Evolutionary conservation across 192 early-diverging fungal species (phyloP).

Genomic region (Linnemannia exigua): DNA sequence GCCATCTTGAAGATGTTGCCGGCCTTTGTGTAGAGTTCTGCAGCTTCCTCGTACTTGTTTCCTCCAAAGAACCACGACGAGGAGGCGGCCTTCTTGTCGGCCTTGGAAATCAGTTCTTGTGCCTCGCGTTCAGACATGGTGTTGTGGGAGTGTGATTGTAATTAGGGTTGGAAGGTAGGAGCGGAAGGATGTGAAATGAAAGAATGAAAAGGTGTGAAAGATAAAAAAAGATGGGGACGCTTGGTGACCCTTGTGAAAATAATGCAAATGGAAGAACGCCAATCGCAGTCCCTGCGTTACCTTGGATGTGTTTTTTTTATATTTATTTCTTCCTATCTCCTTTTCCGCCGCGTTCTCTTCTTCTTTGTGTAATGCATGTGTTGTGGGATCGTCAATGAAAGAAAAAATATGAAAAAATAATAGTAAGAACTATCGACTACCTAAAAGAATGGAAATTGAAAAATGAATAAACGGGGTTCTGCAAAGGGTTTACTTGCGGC

Average conservation of each 20-base stretch:
- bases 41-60: conserved; percentile 95
- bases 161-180: too few species aligned
- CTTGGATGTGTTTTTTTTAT: not conserved
- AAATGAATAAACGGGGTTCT: not conserved
- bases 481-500: conserved; percentile 14
- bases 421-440: not conserved
- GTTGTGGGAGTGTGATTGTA: not conserved
- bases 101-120: conserved; percentile 72
- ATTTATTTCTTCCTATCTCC: not conserved
- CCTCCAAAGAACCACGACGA: conserved; percentile 78
- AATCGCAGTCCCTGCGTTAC: not conserved
- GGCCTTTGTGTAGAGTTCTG: conserved; percentile 92
- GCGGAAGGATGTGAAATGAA: too few species aligned
- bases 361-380: conserved; percentile 18
- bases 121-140: conserved; percentile 71
- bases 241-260: not conserved
- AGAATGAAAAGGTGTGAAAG: not conserved
- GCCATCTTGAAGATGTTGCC: conserved; percentile 94
- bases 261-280: not conserved
- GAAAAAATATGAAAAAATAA: not conserved
- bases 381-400: not conserved
- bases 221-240: not conserved
- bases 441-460: not conserved
- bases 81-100: conserved; percentile 76
- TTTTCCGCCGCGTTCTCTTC: conserved; percentile 8